A percentile compares a stretch with the other conserved stretches of the same genome.
These are phyloP conservation scores for Ophiocordyceps camponoti-leonardi DNA, from an alignment of 2,329 filamentous ascomycete genomes.

Conservation along the genomic window DNA sequence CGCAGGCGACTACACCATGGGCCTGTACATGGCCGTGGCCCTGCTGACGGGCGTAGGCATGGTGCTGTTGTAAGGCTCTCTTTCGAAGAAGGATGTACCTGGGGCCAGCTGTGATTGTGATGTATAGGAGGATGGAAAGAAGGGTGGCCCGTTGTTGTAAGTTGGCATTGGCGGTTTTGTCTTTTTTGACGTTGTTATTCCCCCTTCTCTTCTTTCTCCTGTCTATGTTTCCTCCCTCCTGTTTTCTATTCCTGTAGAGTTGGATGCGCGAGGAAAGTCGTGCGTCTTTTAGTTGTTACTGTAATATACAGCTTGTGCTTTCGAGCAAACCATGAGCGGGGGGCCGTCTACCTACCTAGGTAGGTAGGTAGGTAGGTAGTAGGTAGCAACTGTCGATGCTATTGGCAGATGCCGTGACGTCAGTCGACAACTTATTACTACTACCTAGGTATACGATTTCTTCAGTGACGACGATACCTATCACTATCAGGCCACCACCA, in stretches of 20 bases:
- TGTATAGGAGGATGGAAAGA: too few relatives aligned
- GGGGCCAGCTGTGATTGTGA: too few relatives aligned
- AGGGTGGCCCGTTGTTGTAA: conserved; percentile 4
- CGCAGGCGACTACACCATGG: conserved; percentile 29
- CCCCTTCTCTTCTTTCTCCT: conserved; percentile 7
- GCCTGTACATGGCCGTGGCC: conserved; percentile 33
- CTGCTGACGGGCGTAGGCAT: conserved; percentile 34
- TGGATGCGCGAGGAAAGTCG: neutral
- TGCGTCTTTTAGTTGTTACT: neutral
- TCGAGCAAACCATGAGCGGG: neutral
- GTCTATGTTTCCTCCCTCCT: conserved; percentile 2
- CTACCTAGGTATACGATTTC: too few relatives aligned
- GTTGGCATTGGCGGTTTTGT: conserved; percentile 12
- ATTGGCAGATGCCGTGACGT: neutral
- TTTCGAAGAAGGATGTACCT: too few relatives aligned
- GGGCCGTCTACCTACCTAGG: too few relatives aligned
- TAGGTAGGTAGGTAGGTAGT: neutral
- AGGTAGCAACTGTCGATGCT: neutral
- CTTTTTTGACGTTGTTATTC: conserved; percentile 6
- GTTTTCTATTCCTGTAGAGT: neutral
- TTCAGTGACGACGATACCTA: too few relatives aligned
- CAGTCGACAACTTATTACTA: too few relatives aligned
- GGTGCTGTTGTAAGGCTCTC: conserved; percentile 37
- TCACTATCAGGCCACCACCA: too few relatives aligned
- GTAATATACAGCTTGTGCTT: neutral